A percentile compares a stretch with the other conserved stretches of the same genome.
Conservation (phyloP, 2,329 filamentous ascomycete genomes). For the Epichloe glyceriae region DNA sequence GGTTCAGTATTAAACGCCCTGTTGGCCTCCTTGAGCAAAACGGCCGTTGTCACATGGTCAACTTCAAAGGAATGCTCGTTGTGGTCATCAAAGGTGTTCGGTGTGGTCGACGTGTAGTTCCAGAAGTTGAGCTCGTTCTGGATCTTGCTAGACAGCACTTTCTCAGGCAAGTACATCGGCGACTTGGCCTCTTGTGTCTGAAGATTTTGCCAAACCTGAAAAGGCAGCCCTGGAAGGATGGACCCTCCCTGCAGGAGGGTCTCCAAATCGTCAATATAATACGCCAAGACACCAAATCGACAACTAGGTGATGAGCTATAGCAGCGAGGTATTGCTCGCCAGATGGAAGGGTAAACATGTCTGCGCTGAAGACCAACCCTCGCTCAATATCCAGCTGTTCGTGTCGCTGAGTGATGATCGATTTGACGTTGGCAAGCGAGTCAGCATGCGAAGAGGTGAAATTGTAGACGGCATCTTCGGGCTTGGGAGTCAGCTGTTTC, state of each 20-base stretch:
- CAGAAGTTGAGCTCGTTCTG: slow-evolving; percentile 2
- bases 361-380: slow-evolving; percentile 13
- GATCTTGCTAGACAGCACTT: background rate
- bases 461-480: background rate
- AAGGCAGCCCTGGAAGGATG: slow-evolving; percentile 15
- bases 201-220: slow-evolving; percentile 22
- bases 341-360: background rate
- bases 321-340: slow-evolving; percentile 17
- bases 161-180: background rate
- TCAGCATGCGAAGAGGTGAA: background rate
- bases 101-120: background rate
- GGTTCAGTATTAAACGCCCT: slow-evolving; percentile 14
- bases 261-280: slow-evolving; percentile 30
- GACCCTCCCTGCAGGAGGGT: slow-evolving; percentile 17
- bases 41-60: background rate
- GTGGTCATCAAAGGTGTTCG: slow-evolving; percentile 2
- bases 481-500: background rate
- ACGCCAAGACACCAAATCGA: slow-evolving; percentile 34
- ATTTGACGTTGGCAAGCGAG: background rate
- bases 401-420: background rate
- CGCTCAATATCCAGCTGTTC: slow-evolving; percentile 1
- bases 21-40: slow-evolving; percentile 1
- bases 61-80: slow-evolving; percentile 1
- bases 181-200: background rate
- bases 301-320: slow-evolving; percentile 24